Percentiles rank a stretch among this genome's conserved stretches.
Conservation (phyloP, 352 stramenopile species). For the Globisporangium nodosum region DNA sequence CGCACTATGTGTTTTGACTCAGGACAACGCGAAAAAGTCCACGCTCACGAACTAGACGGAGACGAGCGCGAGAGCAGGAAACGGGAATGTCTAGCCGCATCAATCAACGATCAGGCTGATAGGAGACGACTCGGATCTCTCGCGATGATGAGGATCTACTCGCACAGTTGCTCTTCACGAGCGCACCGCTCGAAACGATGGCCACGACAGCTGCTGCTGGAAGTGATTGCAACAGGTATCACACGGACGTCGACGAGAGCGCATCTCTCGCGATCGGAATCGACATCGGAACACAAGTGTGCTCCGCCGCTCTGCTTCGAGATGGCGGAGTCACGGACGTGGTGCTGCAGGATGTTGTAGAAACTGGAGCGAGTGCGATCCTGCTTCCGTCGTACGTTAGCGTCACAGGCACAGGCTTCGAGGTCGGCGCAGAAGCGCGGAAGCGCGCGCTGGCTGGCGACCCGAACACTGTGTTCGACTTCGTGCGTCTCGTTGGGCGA, state of each 20-base stretch:
- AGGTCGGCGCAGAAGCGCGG: constrained; percentile 1
- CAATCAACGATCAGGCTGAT: not conserved
- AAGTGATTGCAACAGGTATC: not conserved
- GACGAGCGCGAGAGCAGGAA: not conserved
- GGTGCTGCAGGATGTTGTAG: not conserved
- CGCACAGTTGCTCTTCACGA: not conserved
- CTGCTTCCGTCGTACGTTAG: constrained; percentile 6
- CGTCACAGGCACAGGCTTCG: constrained; percentile 3
- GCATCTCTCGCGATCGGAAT: constrained; percentile 2
- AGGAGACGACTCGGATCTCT: not conserved
- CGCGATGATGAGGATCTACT: not conserved
- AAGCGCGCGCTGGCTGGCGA: constrained; percentile 9
- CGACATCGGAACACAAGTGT: constrained; percentile 8
- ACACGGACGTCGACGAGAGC: not conserved
- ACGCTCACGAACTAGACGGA: too few species aligned
- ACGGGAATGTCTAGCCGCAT: not conserved
- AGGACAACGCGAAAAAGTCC: too few species aligned
- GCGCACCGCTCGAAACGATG: not conserved
- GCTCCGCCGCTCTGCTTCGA: not conserved
- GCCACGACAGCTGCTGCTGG: not conserved
- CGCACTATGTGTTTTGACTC: not conserved
- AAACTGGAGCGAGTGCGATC: not conserved
- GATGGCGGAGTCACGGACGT: constrained; percentile 2
- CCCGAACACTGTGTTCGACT: constrained; percentile 24
- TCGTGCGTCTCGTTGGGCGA: constrained; percentile 21